Evolutionary conservation across 176 grass and related monocot genomes (phyloP), one percentile per base, ranked within the genome.

Genomic region (Eragrostis nindensis): DNA sequence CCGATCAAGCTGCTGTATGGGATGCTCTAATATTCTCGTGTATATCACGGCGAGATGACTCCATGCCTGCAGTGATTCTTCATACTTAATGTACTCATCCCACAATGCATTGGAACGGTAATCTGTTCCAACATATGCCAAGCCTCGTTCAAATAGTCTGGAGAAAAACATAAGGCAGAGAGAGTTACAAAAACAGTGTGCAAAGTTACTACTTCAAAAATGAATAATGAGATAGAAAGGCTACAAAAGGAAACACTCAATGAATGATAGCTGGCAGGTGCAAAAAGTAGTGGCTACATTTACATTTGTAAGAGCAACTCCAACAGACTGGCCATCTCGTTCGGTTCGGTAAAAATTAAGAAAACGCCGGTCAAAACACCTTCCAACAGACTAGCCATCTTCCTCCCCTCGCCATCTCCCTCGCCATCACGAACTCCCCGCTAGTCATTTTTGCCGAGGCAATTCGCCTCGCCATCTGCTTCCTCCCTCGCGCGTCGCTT

Each of bases 11-110:
- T 99, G 96, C 72, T 88, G 86, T 74, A 99, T 93, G 62, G 96
- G 96, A 82, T 95, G 86, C 61, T 95, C 93, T 57, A 99, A 75
- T 70, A 95, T 89, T 87, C 92, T 95, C 21, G 96, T 99, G 86
- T 99, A 95, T 80, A 99, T 95, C 29, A 84, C 78, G 13, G 96
- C 90, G 19, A 99, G 82, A 90, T 99, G 85, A 78, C 84, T 95
- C 96, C 96, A 99, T 40, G 92, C 92, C 68, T 99, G 92, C 52
- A 91, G 96, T 68, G 96, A 95, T 63, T 99, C 96, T 87, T 99
- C 96, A 90, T 99, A 99, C 86, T 92, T 99, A 86, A 99, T 93
- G 78, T 99, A 99, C 64, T 99, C 96, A 79, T 99, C 96, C 96
- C 96, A 99, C 85, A 99, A 86, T 44, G 73, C 79, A 76, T 90